phyloP scores from a whole-genome alignment of 208 protist species.

The Leishmania guyanensis region DNA sequence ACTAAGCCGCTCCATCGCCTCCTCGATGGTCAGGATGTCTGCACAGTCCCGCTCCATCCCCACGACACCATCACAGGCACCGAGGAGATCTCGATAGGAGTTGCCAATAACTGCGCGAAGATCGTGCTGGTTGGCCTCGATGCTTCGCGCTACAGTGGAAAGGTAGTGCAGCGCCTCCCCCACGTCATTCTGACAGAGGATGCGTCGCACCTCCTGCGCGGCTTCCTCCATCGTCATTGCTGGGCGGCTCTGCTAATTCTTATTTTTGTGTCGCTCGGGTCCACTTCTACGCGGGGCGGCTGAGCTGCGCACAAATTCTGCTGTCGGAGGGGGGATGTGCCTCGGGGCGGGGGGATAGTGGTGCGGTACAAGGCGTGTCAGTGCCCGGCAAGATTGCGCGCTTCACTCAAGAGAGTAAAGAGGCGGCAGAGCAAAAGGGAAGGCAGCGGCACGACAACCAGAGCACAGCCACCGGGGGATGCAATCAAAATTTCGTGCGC shows the following conservation, averaged over 20 bases:
- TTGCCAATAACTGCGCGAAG: slow-evolving; percentile 56
- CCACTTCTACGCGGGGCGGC: background rate
- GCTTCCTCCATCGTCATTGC: slow-evolving; percentile 39
- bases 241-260: background rate
- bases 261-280: background rate
- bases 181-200: slow-evolving; percentile 63
- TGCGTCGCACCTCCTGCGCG: slow-evolving; percentile 61
- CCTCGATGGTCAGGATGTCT: slow-evolving; percentile 40
- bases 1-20: slow-evolving; percentile 7
- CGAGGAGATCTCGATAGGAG: slow-evolving; percentile 61
- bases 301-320: background rate
- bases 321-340: background rate
- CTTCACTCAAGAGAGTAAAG: no score
- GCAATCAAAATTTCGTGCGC: no score
- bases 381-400: background rate
- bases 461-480: no score
- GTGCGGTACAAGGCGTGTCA: background rate
- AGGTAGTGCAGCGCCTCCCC: slow-evolving; percentile 58
- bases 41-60: slow-evolving; percentile 53
- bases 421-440: no score
- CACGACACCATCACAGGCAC: slow-evolving; percentile 58
- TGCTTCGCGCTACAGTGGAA: slow-evolving; percentile 49
- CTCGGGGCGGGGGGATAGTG: no score
- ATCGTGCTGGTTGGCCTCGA: slow-evolving; percentile 54
- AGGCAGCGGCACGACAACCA: no score